These are phyloP conservation scores for Trypanosoma boissoni DNA, from an alignment of 208 protist species.

Conservation along the genomic window DNA sequence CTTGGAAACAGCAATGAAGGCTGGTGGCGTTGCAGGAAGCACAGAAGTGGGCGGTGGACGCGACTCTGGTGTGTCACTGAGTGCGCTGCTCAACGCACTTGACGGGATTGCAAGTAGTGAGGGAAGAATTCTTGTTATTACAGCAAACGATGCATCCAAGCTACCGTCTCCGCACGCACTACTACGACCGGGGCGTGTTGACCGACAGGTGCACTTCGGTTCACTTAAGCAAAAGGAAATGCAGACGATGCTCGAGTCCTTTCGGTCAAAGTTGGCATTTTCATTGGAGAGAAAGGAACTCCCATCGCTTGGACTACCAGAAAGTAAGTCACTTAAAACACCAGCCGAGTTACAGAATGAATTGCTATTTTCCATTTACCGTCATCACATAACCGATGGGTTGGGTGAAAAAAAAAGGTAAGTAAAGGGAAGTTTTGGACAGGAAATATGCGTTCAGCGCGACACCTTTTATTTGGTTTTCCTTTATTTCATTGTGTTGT, in stretches of 20 bases:
- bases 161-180: conserved; percentile 87
- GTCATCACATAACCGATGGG: too few relatives aligned
- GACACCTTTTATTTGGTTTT: not conserved
- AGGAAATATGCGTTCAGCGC: not conserved
- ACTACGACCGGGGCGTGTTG: conserved; percentile 93
- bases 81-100: conserved; percentile 94
- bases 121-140: conserved; percentile 94
- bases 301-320: not conserved
- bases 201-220: conserved; percentile 65
- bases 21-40: conserved; percentile 7
- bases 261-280: conserved; percentile 9
- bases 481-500: not conserved
- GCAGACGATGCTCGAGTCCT: conserved; percentile 42
- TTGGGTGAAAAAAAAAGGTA: not conserved
- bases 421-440: not conserved
- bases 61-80: conserved; percentile 80
- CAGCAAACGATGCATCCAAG: conserved; percentile 87
- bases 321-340: not conserved
- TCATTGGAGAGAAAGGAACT: not conserved
- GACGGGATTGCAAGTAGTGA: conserved; percentile 93
- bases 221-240: conserved; percentile 32
- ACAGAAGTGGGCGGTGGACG: conserved; percentile 25
- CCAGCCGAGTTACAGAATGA: conserved; percentile 30
- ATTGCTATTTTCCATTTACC: conserved; percentile 22
- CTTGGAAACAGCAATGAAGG: conserved; percentile 88